Base-by-base conservation (phyloP, 441 rosid genomes). In the Metrosideros polymorpha region DNA sequence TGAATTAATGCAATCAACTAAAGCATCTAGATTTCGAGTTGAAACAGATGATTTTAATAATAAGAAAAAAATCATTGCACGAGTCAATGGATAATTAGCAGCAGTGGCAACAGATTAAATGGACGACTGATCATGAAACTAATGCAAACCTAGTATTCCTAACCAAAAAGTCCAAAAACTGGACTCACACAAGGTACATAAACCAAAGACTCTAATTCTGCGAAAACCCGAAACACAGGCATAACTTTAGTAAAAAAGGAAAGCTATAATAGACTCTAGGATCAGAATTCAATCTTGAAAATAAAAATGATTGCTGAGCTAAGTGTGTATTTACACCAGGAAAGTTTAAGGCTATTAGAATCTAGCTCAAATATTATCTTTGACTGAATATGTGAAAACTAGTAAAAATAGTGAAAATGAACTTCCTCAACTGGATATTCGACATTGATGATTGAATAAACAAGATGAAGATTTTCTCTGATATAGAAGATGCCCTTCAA, bases 1-100 rank as follows among this genome's bases (percentile, higher is more conserved):
- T 94, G 90, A 71, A 86, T 30, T 77, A 85, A 90, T 66, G 76
- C 39, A 86, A 86, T 85, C 79, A 61, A 35, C 15, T n/a, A 39
- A 86, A 61, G 55, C 86, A 91, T 85, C 57, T 88, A 61, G 82
- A 85, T 84, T n/a, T 49, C 59, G 59, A 85, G 84, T 82, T 19
- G 4, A 39, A 71, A 39, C n/a, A 2, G 49, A 17, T 6, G n/a
- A 47, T 25, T 71, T 39, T 39, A 14, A 39, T 39, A 71, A 71
- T 39, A 13, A 39, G 3, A 19, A 2, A 66, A n/a, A 66, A 35
- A 19, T 24, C 77, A 35, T 27, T 35, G 45, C 19, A 12, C 12
- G 47, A 25, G 47, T 12, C 15, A 71, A 22, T 12, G 13, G n/a
- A 71, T 12, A 22, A 71, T 71, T 71, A 10, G 79, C 47, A 71